These are phyloP conservation scores for Picea sitchensis DNA, from an alignment of 75 land plant species.

Conservation along the genomic window DNA sequence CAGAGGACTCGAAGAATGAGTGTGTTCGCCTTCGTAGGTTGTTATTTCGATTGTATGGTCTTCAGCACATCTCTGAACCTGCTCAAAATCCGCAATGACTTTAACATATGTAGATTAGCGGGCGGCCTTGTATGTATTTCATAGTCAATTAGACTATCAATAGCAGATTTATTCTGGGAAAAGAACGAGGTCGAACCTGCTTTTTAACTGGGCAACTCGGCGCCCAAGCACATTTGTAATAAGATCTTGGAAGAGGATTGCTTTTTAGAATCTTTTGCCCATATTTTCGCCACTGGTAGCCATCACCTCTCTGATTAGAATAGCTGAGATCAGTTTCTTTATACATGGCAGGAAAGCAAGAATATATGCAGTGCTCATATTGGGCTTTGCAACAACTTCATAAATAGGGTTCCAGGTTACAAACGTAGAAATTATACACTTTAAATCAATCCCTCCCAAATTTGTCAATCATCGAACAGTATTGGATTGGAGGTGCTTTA, in stretches of 20 bases:
- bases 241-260: slow-evolving; percentile 18
- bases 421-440: too few species aligned
- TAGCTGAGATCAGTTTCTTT: not conserved
- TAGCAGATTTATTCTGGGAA: too few species aligned
- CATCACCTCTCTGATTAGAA: slow-evolving; percentile 9
- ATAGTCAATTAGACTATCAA: too few species aligned
- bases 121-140: too few species aligned
- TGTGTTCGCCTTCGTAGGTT: slow-evolving; percentile 2
- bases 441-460: too few species aligned
- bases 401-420: too few species aligned
- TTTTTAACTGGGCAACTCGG: slow-evolving; percentile 24
- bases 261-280: slow-evolving; percentile 20
- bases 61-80: not conserved
- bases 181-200: not conserved
- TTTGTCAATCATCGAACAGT: too few species aligned
- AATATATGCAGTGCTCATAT: too few species aligned
- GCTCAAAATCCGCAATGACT: too few species aligned
- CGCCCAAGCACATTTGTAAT: slow-evolving; percentile 19
- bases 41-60: not conserved
- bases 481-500: too few species aligned
- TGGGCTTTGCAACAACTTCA: too few species aligned
- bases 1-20: not conserved
- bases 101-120: too few species aligned
- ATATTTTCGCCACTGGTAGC: slow-evolving; percentile 27
- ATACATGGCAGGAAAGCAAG: not conserved